Evolutionary conservation across 139 green algal species (phyloP).

Genomic region (Haematococcus sp.): DNA sequence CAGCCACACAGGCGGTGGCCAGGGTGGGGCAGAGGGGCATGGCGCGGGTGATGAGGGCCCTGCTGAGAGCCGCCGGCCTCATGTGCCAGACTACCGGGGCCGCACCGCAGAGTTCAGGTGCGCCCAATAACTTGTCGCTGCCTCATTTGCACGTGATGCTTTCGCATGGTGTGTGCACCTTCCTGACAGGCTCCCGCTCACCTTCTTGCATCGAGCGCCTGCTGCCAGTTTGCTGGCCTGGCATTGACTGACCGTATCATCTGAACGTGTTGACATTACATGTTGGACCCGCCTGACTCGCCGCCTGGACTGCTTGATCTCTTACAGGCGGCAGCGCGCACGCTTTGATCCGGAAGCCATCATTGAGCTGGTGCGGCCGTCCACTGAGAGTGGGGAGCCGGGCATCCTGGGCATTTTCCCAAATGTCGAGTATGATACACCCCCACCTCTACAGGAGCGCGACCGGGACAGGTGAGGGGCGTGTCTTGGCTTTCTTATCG

Average conservation of each 20-base stretch:
- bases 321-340: neutral
- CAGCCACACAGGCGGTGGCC: neutral
- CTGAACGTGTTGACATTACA: no score
- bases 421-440: constrained; percentile 4
- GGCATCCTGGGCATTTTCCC: neutral
- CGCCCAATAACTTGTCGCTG: no score
- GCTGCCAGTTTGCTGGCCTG: no score
- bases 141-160: no score
- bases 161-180: no score
- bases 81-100: no score
- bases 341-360: constrained; percentile 18
- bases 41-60: neutral
- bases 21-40: neutral
- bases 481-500: no score
- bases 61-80: neutral
- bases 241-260: no score
- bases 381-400: neutral
- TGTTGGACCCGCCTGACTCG: neutral
- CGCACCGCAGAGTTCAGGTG: no score
- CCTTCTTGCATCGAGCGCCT: no score
- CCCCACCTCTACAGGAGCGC: neutral
- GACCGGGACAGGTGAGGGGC: neutral
- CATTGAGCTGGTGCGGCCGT: constrained; percentile 13
- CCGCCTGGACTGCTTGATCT: no score
- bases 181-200: no score